Evolutionary conservation across 345 rosid species (phyloP).

Genomic region (Citrus cavaleriei): DNA sequence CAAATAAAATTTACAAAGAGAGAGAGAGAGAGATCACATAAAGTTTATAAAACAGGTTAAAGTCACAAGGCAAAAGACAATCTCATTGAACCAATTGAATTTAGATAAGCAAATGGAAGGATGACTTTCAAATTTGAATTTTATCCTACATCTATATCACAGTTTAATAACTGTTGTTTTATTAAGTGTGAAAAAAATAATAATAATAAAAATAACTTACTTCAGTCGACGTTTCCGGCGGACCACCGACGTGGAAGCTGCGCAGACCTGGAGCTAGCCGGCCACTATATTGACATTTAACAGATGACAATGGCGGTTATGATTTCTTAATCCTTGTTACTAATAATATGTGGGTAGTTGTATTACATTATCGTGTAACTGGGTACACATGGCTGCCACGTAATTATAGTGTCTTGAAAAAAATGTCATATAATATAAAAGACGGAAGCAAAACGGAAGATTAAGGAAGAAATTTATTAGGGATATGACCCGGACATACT

Average conservation of each 20-base stretch:
- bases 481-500: too few species aligned
- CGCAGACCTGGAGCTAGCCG: background rate
- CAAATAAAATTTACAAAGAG: too few species aligned
- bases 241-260: background rate
- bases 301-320: too few species aligned
- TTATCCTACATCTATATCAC: background rate
- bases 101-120: background rate
- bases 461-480: too few species aligned
- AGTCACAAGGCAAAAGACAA: background rate
- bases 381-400: background rate
- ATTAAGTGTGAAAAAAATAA: background rate
- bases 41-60: background rate
- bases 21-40: background rate
- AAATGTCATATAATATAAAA: too few species aligned
- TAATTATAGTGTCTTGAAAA: background rate
- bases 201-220: background rate
- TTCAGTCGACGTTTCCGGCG: background rate
- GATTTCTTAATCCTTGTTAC: background rate
- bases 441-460: too few species aligned
- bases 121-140: background rate
- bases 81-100: background rate
- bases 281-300: background rate
- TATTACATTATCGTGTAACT: background rate
- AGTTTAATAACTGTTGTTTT: background rate
- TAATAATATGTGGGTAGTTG: background rate